Percentiles rank a stretch among this genome's conserved stretches.
phyloP scores from a whole-genome alignment of 1,139 yeast genomes.

The Yamadazyma diddensiae region DNA sequence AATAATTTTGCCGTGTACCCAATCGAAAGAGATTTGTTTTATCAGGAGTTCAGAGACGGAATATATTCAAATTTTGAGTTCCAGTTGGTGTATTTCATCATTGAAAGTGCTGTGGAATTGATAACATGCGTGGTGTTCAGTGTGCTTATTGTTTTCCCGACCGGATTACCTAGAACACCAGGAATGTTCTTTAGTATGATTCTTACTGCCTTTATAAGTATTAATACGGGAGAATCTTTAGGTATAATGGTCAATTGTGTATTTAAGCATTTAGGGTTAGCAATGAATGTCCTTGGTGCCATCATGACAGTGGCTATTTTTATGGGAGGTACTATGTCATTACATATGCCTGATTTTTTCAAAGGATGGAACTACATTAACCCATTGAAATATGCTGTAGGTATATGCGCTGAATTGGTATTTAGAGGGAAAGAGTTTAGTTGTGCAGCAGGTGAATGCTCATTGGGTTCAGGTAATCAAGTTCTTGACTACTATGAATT shows the following conservation, averaged over 20 bases:
- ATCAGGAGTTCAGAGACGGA: slow-evolving; percentile 74
- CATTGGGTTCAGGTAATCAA: slow-evolving; percentile 31
- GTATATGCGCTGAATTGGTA: slow-evolving; percentile 43
- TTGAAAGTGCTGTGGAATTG: slow-evolving; percentile 75
- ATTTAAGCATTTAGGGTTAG: slow-evolving; percentile 74
- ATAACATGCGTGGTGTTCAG: slow-evolving; percentile 58
- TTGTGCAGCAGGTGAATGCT: slow-evolving; percentile 31
- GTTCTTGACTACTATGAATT: slow-evolving; percentile 35
- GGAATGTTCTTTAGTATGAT: slow-evolving; percentile 66
- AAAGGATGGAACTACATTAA: slow-evolving; percentile 68
- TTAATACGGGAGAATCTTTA: slow-evolving; percentile 78
- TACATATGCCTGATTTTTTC: slow-evolving; percentile 67
- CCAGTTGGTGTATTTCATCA: slow-evolving; percentile 57
- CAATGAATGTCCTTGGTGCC: slow-evolving; percentile 66
- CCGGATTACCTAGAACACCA: slow-evolving; percentile 71
- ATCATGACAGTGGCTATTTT: slow-evolving; percentile 66
- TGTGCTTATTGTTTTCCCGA: slow-evolving; percentile 60
- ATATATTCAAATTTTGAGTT: slow-evolving; percentile 69
- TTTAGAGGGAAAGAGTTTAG: slow-evolving; percentile 30
- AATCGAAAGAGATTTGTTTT: slow-evolving; percentile 67
- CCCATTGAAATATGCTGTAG: slow-evolving; percentile 71
- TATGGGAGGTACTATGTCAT: slow-evolving; percentile 86
- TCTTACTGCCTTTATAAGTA: slow-evolving; percentile 51
- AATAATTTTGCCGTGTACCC: slow-evolving; percentile 78
- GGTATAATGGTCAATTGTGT: slow-evolving; percentile 78